Evolutionary conservation across 805 yeast genomes (phyloP), one percentile per base, ranked within the genome.

Genomic region (Lipomyces sp.): DNA sequence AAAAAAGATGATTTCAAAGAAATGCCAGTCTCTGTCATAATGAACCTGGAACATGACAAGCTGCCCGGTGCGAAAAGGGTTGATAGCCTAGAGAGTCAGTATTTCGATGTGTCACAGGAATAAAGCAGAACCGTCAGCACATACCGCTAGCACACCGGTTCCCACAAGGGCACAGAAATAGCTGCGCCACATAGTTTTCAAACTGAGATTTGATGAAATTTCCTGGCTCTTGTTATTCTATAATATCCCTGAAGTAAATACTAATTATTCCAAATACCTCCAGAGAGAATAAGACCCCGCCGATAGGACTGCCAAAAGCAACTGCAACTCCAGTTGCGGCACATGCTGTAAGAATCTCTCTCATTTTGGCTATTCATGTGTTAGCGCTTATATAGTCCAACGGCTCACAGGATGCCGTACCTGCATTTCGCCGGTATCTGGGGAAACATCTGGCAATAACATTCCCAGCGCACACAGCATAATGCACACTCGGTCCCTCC

Each of bases 301-400:
- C 97, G 80, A 94, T 92, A 0, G 99, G 99, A 11, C 93, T 86
- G 0, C 97, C 98, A 80, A 95, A 95, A 0, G 98, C 99, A 7
- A 95, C 98, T 0, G 98, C 98, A 7, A 95, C 98, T 62, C 99
- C 99, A 0, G 99, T 97, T 2, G 97, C 98, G 8, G 97, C 85
- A 2, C 97, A 89, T 0, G 99, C 97, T 0, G 94, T 87, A 62
- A 95, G 79, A 62, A 89, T 85, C 69, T 90, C 93, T 34, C 82
- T 69, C 69, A 76, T 73, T 69, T 78, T 74, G 59, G 79, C 54
- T 51, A 51, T 4, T 15, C 54, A 29, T 42, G 24, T 42, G 24
- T 42, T 42, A 42, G 48, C 18, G n/a, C 3, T 42, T 42, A 42
- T 24, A 42, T 24, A 7, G n/a, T 42, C 18, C 48, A 42, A 11